These are phyloP conservation scores for Yamadazyma songkhlaensis DNA, from an alignment of 1,139 yeast species.

Conservation along the genomic window DNA sequence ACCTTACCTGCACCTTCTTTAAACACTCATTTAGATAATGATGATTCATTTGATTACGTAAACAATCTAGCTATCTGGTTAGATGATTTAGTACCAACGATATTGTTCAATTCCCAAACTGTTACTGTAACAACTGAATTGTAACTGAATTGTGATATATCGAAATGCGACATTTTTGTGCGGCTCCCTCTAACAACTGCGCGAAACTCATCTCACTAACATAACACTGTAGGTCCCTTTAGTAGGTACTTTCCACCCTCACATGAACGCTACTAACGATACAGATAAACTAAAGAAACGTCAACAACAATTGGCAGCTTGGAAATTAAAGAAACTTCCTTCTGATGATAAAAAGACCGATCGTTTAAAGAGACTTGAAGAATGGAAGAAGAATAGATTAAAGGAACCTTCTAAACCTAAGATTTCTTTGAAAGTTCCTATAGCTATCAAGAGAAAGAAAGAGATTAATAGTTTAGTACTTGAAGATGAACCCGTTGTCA, in stretches of 20 bases:
- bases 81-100: constrained; percentile 73
- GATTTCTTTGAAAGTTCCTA: constrained; percentile 2
- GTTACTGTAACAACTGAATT: constrained; percentile 94
- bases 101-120: constrained; percentile 84
- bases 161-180: not conserved
- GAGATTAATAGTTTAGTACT: constrained; percentile 8
- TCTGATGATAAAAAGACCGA: constrained; percentile 16
- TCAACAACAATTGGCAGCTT: constrained; percentile 39
- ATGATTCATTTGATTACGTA: constrained; percentile 70
- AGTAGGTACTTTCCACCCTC: not conserved
- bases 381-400: constrained; percentile 35
- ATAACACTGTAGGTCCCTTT: constrained; percentile 4
- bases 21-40: constrained; percentile 72
- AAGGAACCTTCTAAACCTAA: not conserved
- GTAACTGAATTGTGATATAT: too few relatives aligned
- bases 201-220: not conserved
- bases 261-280: constrained; percentile 16
- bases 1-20: constrained; percentile 86
- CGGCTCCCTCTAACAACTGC: too few relatives aligned
- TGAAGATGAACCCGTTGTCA: constrained; percentile 24
- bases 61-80: constrained; percentile 79
- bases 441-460: constrained; percentile 1
- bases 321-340: constrained; percentile 34
- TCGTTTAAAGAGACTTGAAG: constrained; percentile 34
- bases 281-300: constrained; percentile 35